Percentiles rank a stretch among this genome's conserved stretches.
phyloP scores from a whole-genome alignment of 305 asterid species.

The Stenogyne calaminthoides region DNA sequence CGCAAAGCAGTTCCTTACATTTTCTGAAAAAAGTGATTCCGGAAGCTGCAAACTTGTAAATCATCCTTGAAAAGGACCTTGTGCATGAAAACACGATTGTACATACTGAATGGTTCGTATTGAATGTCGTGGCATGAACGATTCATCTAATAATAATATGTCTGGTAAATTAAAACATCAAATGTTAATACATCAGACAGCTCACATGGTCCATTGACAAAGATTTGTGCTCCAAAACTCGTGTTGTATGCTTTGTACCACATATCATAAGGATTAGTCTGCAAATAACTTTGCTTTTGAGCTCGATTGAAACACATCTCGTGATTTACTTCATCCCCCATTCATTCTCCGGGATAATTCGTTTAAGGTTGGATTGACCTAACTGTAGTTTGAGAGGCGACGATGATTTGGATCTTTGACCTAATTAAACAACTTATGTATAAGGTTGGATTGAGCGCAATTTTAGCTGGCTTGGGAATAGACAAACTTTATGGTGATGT shows the following conservation, averaged over 20 bases:
- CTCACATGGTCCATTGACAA: conserved; percentile 5
- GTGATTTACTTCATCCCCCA: too few species aligned
- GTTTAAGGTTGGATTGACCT: background rate
- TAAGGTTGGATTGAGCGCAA: background rate
- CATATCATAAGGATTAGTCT: background rate
- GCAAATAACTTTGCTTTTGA: background rate
- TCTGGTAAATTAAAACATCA: background rate
- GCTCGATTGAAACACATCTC: background rate
- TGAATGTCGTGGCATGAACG: background rate
- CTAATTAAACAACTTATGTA: too few species aligned
- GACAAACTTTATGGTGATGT: background rate
- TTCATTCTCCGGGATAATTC: background rate
- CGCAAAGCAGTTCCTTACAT: too few species aligned
- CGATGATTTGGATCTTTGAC: background rate
- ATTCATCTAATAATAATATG: background rate
- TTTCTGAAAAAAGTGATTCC: too few species aligned
- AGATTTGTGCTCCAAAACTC: background rate
- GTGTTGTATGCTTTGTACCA: background rate
- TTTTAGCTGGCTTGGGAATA: background rate
- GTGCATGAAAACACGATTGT: background rate
- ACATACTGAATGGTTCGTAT: background rate
- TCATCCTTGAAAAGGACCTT: background rate
- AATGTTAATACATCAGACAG: background rate
- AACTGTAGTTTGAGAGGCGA: background rate
- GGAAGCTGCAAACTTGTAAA: background rate